Base-by-base conservation (phyloP, 2,329 filamentous ascomycete genomes). In the Aspergillus sp. region DNA sequence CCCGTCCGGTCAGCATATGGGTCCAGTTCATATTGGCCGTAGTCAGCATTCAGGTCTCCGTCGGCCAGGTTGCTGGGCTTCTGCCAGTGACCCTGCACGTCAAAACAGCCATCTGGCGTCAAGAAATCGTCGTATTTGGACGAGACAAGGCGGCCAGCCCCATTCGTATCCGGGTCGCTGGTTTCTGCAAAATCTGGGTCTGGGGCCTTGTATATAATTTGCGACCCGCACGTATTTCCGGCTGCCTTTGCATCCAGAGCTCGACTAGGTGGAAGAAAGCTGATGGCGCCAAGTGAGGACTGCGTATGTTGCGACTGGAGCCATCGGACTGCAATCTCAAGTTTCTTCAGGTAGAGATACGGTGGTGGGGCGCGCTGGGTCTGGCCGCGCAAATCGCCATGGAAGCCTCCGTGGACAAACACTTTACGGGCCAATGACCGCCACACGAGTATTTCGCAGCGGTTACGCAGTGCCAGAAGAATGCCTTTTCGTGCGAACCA, bases 381-480 rank as follows among this genome's bases (percentile, higher is more conserved):
- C 48, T 65, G 63, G 42, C 57, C 57, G 36, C 60, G 59, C 5
- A 57, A 56, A 41, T 69, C 73, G 1, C 84, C 84, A 36, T 81
- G 80, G n/a, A 82, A 77, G 52, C 90, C 93, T 10, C 81, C 86
- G 8, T 93, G 73, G 7, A 91, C 69, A 64, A 94, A 96, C 0
- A 83, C 81, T 54, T 82, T 84, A 29, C 89, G 80, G 12, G 85
- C 80, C 5, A 97, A 76, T 1, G 85, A 86, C 9, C 91, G 82
- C 88, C 88, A 95, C 8, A 94, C 79, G 2, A 94, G 73, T 1
- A 88, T 81, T 47, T 93, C 85, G 48, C 90, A 83, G 44, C 88
- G 80, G 59, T 87, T 86, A 3, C 81, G 77, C 7, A 96, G 73
- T 9, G 85, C 81, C 4, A 94, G 75, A 26, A 94, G 77, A 28